Conservation (phyloP, 139 green algal species). For the Tetraselmis chui region DNA sequence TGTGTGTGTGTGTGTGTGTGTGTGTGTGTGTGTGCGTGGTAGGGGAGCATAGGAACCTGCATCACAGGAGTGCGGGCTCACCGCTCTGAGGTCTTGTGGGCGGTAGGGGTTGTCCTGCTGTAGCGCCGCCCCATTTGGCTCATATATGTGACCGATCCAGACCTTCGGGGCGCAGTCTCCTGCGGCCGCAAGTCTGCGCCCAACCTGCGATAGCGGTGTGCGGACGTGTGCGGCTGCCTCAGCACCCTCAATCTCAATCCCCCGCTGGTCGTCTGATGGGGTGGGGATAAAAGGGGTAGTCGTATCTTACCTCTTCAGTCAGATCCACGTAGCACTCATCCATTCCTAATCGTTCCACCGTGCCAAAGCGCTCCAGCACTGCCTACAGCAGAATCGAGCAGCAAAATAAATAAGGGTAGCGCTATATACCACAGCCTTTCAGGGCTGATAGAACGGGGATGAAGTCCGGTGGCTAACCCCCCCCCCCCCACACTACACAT, state of each 20-base stretch:
- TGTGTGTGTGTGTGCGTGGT: no score
- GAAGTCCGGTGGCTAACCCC: no score
- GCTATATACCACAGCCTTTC: no score
- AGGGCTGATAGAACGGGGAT: no score
- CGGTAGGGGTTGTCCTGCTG: constrained; percentile 49
- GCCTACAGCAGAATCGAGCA: background rate
- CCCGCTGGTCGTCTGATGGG: background rate
- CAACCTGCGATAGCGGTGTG: no score
- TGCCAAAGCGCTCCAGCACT: constrained; percentile 45
- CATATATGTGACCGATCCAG: constrained; percentile 43
- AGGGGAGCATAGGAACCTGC: no score
- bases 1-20: no score
- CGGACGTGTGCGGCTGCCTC: no score
- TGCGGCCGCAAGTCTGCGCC: constrained; percentile 14
- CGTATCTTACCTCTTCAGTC: constrained; percentile 42
- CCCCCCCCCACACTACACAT: no score
- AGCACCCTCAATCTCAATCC: no score
- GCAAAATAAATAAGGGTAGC: no score
- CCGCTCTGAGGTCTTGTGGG: constrained; percentile 53
- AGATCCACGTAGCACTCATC: constrained; percentile 71
- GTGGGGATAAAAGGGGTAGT: background rate
- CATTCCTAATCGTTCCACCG: constrained; percentile 22
- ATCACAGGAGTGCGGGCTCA: background rate
- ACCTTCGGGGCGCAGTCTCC: background rate
- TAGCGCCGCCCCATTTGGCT: constrained; percentile 15